Percentiles rank a stretch among this genome's conserved stretches.
These are phyloP conservation scores for Zygoascus biomembranicola DNA, from an alignment of 805 yeast species.

Conservation along the genomic window DNA sequence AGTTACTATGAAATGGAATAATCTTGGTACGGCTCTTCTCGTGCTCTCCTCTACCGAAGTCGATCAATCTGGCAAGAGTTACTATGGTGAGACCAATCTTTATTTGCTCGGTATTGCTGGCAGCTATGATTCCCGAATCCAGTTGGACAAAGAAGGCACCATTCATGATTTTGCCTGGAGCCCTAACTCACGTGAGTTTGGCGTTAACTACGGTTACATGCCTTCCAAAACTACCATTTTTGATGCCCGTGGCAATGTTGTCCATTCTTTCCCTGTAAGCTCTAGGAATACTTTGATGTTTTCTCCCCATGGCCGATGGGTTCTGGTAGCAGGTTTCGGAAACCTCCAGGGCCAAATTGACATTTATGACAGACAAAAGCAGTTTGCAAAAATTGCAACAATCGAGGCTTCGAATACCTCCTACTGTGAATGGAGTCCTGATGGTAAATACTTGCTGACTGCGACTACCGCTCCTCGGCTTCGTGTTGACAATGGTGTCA, in stretches of 20 bases:
- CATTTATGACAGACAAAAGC: slow-evolving; percentile 83
- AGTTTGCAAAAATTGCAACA: slow-evolving; percentile 67
- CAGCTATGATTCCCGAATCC: slow-evolving; percentile 79
- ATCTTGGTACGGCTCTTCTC: slow-evolving; percentile 84
- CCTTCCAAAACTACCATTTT: slow-evolving; percentile 93
- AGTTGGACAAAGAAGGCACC: slow-evolving; percentile 88
- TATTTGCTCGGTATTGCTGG: slow-evolving; percentile 90
- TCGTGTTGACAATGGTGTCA: slow-evolving; percentile 92
- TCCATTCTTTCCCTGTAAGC: slow-evolving; percentile 74
- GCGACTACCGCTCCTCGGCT: slow-evolving; percentile 96
- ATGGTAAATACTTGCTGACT: slow-evolving; percentile 85
- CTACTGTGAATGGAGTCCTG: slow-evolving; percentile 97
- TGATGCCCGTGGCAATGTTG: slow-evolving; percentile 85
- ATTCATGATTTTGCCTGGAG: slow-evolving; percentile 98
- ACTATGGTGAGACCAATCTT: slow-evolving; percentile 93
- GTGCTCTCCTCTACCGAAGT: slow-evolving; percentile 95
- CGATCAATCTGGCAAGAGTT: slow-evolving; percentile 85
- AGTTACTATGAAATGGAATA: slow-evolving; percentile 89
- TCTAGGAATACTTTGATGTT: slow-evolving; percentile 85
- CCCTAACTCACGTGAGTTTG: slow-evolving; percentile 92
- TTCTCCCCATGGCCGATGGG: slow-evolving; percentile 89
- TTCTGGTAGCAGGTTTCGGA: slow-evolving; percentile 95
- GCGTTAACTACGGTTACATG: slow-evolving; percentile 96
- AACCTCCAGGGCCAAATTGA: slow-evolving; percentile 95
- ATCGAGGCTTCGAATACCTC: slow-evolving; percentile 92